Evolutionary conservation across 1,139 yeast species (phyloP), one percentile per base, ranked within the genome.

Genomic region (Yamadazyma epiphylla): DNA sequence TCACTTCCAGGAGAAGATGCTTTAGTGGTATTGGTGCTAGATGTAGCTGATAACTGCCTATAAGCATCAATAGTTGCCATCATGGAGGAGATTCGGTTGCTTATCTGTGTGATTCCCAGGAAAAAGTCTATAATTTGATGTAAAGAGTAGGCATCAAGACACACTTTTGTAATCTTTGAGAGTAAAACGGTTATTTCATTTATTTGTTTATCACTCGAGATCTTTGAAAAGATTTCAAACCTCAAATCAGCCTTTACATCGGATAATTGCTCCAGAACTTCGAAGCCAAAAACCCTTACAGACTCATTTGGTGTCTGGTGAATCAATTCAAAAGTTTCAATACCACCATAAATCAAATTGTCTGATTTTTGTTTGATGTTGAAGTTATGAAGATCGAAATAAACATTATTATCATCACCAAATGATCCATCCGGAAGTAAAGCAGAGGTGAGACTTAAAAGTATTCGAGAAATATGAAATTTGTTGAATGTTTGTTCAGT

Each of bases 381-480:
- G 6, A 73, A 33, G 23, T 61, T 59, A 9, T 48, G 35, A 2
- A 59, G 38, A 4, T 50, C 34, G 2, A 74, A 25, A 21, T 53
- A 53, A 2, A 69, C 35, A 21, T 49, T 60, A 37, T 41, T 54
- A 1, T 44, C 33, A 10, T 64, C 47, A 4, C 58, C 51, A 50
- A 74, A 73, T 0, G 39, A 37, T 0, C 81, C 82, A 15, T 44
- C 38, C 0, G 40, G 35, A 2, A 42, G 36, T 9, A 76, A 35
- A 0, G 77, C 74, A 0, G 81, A 70, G 0, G 70, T 62, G 3
- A 74, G 42, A 36, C 73, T 64, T 2, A 77, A 24, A 0, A 49
- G 44, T 2, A 77, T 38, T 20, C 53, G 49, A 1, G 51, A 36
- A 4, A 75, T 46, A 19, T 49, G 58, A 10, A 74, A 33, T 25